Conservation (phyloP, 2,329 filamentous ascomycete genomes). For the Colletotrichum theobromicola region DNA sequence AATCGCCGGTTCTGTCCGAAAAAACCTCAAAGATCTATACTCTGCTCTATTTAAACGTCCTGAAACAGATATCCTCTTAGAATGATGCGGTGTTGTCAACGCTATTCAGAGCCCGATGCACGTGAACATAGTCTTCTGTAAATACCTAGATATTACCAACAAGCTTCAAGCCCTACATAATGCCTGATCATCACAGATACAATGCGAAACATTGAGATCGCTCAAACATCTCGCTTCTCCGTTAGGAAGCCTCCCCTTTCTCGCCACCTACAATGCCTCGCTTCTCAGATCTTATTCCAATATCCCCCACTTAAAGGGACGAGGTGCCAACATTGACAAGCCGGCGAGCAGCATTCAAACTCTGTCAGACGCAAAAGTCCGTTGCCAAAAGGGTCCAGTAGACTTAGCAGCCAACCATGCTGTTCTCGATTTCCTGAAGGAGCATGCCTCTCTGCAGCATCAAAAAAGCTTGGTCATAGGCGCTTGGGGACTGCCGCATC, state of each 20-base stretch:
- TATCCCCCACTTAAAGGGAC: neutral
- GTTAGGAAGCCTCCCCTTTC: neutral
- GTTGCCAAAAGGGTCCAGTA: neutral
- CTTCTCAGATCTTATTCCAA: neutral
- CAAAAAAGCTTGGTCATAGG: neutral
- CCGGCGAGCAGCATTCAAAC: neutral
- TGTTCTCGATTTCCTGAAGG: too few relatives aligned
- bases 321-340: neutral
- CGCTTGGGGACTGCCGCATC: neutral
- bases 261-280: neutral
- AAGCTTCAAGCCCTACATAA: neutral
- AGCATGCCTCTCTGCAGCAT: neutral
- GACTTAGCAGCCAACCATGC: too few relatives aligned
- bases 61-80: neutral
- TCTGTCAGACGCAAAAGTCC: neutral
- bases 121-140: neutral
- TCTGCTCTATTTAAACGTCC: neutral
- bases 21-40: rapidly evolving
- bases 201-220: neutral
- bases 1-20: neutral
- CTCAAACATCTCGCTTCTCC: neutral
- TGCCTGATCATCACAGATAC: neutral
- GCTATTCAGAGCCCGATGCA: neutral
- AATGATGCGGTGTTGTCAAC: neutral
- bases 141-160: neutral